Base-by-base conservation (phyloP, 108 stramenopile species). In the Fragilariopsis cylindrus region DNA sequence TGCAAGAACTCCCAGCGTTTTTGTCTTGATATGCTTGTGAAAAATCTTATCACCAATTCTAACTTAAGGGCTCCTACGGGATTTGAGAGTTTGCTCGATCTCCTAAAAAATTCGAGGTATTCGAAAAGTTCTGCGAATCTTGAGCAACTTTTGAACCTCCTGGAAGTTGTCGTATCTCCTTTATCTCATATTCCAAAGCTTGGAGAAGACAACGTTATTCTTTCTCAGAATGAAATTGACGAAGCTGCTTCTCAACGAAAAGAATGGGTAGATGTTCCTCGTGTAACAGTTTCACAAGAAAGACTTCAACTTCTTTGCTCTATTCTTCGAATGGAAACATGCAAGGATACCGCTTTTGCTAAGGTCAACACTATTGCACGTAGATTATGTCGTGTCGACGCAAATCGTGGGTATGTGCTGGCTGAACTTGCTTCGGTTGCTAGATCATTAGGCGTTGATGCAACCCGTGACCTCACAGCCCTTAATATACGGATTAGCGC, bases 281-380 rank as follows among this genome's bases (percentile, higher is more conserved):
- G 86, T 9, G 77, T 90, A 16, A 81, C 74, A 7, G 82, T 96
- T 7, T 85, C 91, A 7, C 85, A 81, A 41, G 71, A 60, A 8
- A 76, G 91, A 43, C 80, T 96, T 7, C 84, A 91, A 57, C 64
- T 88, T 9, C 82, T 96, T 1, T 87, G 91, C 75, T 87, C 87
- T 49, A 75, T 90, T 57, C 71, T 96, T 5, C 62, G 89, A 58
- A 82, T 90, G 57, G 95, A 93, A 73, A 87, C 76, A 55, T 93
- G 89, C 72, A 89, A 85, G 46, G 95, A 96, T 57, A 66, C 90
- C 13, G 78, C 86, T 16, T 92, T 93, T 69, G 48, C 76, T 8
- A 93, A 90, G 58, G 87, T 96, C 57, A 92, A 90, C 75, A 82
- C 85, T 6, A 79, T 96, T 44, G 80, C 85, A 54, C 71, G 89